These are phyloP conservation scores for Pythium guiyangense DNA, from an alignment of 352 stramenopile species.

Conservation along the genomic window DNA sequence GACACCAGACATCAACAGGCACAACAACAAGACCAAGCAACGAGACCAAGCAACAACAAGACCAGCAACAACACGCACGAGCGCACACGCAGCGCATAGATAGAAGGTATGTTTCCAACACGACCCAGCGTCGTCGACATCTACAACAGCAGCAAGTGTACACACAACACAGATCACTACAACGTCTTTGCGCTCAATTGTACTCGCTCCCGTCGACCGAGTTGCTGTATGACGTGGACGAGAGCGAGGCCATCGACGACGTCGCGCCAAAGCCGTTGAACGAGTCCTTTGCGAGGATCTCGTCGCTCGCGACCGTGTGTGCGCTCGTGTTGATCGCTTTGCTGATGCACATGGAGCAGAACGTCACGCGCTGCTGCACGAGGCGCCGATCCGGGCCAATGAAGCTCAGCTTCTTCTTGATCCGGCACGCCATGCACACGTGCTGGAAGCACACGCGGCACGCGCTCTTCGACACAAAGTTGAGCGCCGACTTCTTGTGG, in stretches of 20 bases:
- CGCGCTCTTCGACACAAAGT: slow-evolving; percentile 18
- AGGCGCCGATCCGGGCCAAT: slow-evolving; percentile 24
- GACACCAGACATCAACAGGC: no score
- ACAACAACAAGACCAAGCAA: no score
- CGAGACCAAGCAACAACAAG: no score
- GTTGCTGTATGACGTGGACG: slow-evolving; percentile 8
- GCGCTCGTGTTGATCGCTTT: slow-evolving; percentile 30
- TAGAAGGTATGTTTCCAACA: no score
- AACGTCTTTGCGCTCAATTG: slow-evolving; percentile 2
- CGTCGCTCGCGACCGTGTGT: slow-evolving; percentile 17
- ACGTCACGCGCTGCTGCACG: slow-evolving; percentile 29
- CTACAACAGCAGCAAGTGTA: no score
- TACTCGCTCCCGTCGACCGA: slow-evolving; percentile 9
- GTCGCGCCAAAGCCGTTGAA: slow-evolving; percentile 11
- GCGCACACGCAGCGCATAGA: no score
- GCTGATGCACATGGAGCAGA: slow-evolving; percentile 36
- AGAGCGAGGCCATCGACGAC: slow-evolving; percentile 1
- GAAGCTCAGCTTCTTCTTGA: slow-evolving; percentile 35
- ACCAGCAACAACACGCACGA: no score
- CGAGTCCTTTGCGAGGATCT: slow-evolving; percentile 16
- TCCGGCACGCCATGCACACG: slow-evolving; percentile 29
- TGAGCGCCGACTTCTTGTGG: slow-evolving; percentile 18
- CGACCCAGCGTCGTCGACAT: no score
- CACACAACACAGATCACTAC: no score
- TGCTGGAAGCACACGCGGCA: slow-evolving; percentile 31